A percentile compares a stretch with the other conserved stretches of the same genome.
These are phyloP conservation scores for Corymbia maculata DNA, from an alignment of 345 rosid genomes.

Conservation along the genomic window DNA sequence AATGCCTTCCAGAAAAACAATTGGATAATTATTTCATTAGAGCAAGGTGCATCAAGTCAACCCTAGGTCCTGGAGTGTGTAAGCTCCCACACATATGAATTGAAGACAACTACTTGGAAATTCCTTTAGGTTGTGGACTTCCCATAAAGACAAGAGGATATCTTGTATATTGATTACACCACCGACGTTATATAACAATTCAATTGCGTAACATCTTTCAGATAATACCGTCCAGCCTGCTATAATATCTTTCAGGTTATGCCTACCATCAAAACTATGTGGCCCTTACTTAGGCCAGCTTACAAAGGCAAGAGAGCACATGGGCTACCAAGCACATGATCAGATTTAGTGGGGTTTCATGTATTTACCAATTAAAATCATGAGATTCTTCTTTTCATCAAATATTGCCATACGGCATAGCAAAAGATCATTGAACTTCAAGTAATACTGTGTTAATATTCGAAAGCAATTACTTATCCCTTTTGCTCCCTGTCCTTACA, in stretches of 20 bases:
- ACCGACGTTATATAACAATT: accelerated
- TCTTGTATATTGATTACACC: not conserved
- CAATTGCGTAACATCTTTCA: not conserved
- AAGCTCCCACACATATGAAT: not conserved
- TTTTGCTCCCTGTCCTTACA: not conserved
- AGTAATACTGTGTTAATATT: not conserved
- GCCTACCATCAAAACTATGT: not conserved
- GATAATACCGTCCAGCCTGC: not conserved
- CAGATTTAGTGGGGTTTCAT: not conserved
- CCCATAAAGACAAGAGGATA: too few relatives aligned
- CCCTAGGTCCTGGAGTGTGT: not conserved
- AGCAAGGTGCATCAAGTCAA: not conserved
- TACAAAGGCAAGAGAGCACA: not conserved
- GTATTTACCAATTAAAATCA: not conserved
- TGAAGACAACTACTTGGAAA: not conserved
- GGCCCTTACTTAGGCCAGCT: not conserved
- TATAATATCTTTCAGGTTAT: not conserved
- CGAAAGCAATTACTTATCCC: not conserved
- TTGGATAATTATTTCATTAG: not conserved
- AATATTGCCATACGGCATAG: not conserved
- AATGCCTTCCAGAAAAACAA: not conserved
- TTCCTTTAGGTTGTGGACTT: not conserved
- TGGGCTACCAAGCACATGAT: not conserved
- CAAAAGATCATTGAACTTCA: not conserved
- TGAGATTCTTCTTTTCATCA: not conserved